Conservation (phyloP, 2,329 filamentous ascomycete species). For the Pseudogymnoascus sp. region DNA sequence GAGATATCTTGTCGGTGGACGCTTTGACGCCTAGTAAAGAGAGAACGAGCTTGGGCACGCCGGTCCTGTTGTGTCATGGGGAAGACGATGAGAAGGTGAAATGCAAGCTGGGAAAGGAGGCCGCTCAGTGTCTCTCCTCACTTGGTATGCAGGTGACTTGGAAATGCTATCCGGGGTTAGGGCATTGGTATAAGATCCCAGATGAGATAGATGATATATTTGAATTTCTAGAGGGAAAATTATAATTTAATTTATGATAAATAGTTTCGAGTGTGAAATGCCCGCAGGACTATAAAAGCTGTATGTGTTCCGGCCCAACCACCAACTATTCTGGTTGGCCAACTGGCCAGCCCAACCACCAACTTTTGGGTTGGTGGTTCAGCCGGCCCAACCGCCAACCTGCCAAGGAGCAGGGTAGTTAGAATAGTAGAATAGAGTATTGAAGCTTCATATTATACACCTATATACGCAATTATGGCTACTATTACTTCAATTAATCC, state of each 20-base stretch:
- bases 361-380: too few species aligned
- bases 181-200: constrained; percentile 42
- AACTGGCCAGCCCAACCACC: too few species aligned
- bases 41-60: background rate
- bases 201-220: constrained; percentile 41
- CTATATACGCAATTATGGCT: constrained; percentile 1
- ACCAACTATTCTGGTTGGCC: too few species aligned
- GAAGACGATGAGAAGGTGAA: background rate
- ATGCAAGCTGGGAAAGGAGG: constrained; percentile 30
- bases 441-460: too few species aligned
- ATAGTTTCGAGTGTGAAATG: background rate
- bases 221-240: constrained; percentile 24
- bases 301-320: too few species aligned
- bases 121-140: constrained; percentile 31
- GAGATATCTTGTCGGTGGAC: background rate
- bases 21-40: background rate
- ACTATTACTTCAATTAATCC: background rate
- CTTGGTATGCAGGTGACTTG: constrained; percentile 32
- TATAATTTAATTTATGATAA: background rate
- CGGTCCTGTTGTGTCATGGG: background rate
- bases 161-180: constrained; percentile 33
- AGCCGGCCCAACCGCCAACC: too few species aligned
- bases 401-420: too few species aligned
- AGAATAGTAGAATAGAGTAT: too few species aligned
- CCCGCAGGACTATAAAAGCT: background rate